Base-by-base conservation (phyloP, 768 basidiomycete genomes). In the Calocybe indica region DNA sequence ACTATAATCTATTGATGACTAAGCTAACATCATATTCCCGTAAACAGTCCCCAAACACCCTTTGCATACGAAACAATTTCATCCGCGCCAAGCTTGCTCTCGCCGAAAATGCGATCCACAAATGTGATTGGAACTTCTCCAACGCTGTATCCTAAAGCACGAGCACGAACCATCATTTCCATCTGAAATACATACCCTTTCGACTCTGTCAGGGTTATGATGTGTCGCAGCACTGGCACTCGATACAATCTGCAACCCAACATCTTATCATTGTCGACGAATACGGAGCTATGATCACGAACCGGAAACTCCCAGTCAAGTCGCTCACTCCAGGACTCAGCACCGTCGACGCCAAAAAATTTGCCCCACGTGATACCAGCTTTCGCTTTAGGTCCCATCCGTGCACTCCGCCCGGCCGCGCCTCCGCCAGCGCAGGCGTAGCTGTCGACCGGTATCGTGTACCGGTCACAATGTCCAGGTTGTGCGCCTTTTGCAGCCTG, bases 141-240 rank as follows among this genome's bases (percentile, higher is more conserved):
- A 0, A 95, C 82, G 4, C 76, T 80, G 66, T 92, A 94, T 5
- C 89, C 91, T 47, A 90, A 67, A 1, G 87, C 80, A 14, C 83
- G 77, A 5, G 92, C 92, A 1, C 92, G 80, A 13, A 92, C 92
- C 79, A 94, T 94, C 85, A 94, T 95, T 63, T 95, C 92, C 92
- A 95, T 95, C 73, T 95, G 92, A 72, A 95, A 94, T 30, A 95
- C 92, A 57, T 94, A 95, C 7, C 92, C 92, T 54, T 88, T 88
- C 2, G 91, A 92, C 51, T 84, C 77, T 1, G 88, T 92, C 54
- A 84, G 76, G 5, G 84, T 79, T 56, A 95, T 94, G 58, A 95
- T 87, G 55, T 91, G 82, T 41, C 77, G 79, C 46, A 95, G 72
- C 6, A 88, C 92, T 1, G 75, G 73, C 8, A 80, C 62, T 35